A percentile compares a stretch with the other conserved stretches of the same genome.
Conservation (phyloP, 345 rosid species). For the Syzygium oleosum region DNA sequence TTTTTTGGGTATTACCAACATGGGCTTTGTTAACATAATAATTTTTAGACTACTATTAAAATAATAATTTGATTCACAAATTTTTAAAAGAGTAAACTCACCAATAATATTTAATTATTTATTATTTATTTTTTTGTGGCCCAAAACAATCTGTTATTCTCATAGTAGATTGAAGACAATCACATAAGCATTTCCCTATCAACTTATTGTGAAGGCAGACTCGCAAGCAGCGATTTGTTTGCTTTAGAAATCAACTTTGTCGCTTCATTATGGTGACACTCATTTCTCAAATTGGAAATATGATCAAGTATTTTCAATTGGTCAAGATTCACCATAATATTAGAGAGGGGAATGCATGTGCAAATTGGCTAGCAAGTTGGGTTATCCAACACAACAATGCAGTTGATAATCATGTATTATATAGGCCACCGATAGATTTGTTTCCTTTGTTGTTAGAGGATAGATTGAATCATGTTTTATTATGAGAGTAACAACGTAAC, state of each 20-base stretch:
- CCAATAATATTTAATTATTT: no score
- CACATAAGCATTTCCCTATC: no score
- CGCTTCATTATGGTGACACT: background rate
- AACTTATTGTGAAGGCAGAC: fast-evolving
- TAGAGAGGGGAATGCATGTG: background rate
- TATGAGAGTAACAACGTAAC: fast-evolving
- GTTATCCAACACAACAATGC: background rate
- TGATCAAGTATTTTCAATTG: background rate
- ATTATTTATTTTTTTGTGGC: no score
- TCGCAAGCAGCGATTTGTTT: background rate
- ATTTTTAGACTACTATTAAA: no score
- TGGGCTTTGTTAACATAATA: no score
- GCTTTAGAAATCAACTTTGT: background rate
- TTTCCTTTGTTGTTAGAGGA: background rate
- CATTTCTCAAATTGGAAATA: background rate
- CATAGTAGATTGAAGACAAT: no score
- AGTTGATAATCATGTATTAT: background rate
- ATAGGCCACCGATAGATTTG: background rate
- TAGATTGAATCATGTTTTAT: background rate
- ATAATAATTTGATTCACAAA: no score
- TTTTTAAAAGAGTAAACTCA: fast-evolving
- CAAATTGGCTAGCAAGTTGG: background rate
- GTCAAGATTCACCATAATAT: background rate
- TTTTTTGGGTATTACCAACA: background rate
- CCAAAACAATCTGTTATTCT: no score